Conservation (phyloP, 345 rosid species). For the Pistacia integerrima region DNA sequence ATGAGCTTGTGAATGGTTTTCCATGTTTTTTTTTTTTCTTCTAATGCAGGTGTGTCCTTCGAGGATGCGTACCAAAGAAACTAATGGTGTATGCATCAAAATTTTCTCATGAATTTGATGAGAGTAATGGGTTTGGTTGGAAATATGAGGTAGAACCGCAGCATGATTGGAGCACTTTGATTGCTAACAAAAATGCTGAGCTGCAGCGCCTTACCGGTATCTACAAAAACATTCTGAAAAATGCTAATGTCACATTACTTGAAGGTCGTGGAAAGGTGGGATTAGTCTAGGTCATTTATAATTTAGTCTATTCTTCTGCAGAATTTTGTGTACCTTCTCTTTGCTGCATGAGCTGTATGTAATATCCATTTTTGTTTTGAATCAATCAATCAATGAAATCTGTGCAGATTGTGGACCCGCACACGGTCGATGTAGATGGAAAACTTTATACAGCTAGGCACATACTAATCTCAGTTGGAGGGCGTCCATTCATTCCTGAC, state of each 20-base stretch:
- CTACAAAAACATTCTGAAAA: slow-evolving; percentile 71
- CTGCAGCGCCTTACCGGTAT: slow-evolving; percentile 85
- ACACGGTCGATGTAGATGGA: slow-evolving; percentile 86
- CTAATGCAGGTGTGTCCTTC: slow-evolving; percentile 73
- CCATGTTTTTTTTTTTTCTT: not conserved
- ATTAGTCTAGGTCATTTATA: not conserved
- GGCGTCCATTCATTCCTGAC: slow-evolving; percentile 87
- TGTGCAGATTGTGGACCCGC: slow-evolving; percentile 76
- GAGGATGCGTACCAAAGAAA: slow-evolving; percentile 99
- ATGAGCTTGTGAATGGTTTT: slow-evolving; percentile 8
- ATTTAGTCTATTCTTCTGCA: not conserved
- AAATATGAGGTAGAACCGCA: slow-evolving; percentile 69
- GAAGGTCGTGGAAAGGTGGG: slow-evolving; percentile 98
- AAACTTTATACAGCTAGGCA: slow-evolving; percentile 69
- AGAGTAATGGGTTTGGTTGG: slow-evolving; percentile 95
- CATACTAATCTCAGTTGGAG: slow-evolving; percentile 86
- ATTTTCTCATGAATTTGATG: slow-evolving; percentile 87
- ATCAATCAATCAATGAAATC: slow-evolving; percentile 3
- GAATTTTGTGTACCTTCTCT: not conserved
- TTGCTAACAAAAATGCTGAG: slow-evolving; percentile 94
- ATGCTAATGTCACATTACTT: slow-evolving; percentile 69
- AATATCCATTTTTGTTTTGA: not conserved
- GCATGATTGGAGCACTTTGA: slow-evolving; percentile 93
- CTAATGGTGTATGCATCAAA: slow-evolving; percentile 86
- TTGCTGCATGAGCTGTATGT: not conserved